Conservation (phyloP, 441 rosid species). For the Metrosideros polymorpha region DNA sequence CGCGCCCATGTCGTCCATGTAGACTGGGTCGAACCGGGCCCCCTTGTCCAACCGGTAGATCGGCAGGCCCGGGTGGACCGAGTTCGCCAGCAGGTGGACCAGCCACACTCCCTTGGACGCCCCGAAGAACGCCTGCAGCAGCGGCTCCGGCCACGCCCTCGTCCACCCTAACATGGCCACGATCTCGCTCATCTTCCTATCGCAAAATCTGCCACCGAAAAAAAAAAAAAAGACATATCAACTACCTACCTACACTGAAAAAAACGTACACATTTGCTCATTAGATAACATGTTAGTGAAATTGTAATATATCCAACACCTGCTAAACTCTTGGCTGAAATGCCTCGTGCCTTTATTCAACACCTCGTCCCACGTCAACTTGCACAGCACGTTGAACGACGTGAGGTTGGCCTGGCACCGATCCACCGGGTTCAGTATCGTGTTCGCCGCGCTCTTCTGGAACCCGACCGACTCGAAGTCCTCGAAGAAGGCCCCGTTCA, state of each 20-base stretch:
- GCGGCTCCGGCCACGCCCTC: slow-evolving; percentile 90
- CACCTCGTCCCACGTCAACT: slow-evolving; percentile 89
- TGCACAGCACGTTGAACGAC: slow-evolving; percentile 45
- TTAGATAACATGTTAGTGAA: neutral
- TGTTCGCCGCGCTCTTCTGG: slow-evolving; percentile 38
- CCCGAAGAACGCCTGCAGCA: slow-evolving; percentile 67
- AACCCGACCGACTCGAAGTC: slow-evolving; percentile 82
- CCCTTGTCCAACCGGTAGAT: slow-evolving; percentile 69
- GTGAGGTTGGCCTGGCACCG: slow-evolving; percentile 65
- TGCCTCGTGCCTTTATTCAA: slow-evolving; percentile 80
- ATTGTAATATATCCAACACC: neutral
- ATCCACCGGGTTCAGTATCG: slow-evolving; percentile 65
- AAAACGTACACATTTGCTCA: neutral
- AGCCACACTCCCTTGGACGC: slow-evolving; percentile 88
- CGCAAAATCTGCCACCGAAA: slow-evolving; percentile 43
- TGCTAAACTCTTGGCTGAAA: slow-evolving; percentile 90
- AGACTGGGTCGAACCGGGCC: slow-evolving; percentile 50
- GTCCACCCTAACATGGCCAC: slow-evolving; percentile 87
- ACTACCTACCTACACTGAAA: neutral
- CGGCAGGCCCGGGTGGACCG: slow-evolving; percentile 69
- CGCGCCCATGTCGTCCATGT: slow-evolving; percentile 87
- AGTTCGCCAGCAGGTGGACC: slow-evolving; percentile 82
- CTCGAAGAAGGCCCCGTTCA: slow-evolving; percentile 74
- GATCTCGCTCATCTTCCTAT: slow-evolving; percentile 94
- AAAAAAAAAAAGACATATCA: neutral